phyloP scores from a whole-genome alignment of 805 yeast genomes.

The Zygoascus ofunaensis region DNA sequence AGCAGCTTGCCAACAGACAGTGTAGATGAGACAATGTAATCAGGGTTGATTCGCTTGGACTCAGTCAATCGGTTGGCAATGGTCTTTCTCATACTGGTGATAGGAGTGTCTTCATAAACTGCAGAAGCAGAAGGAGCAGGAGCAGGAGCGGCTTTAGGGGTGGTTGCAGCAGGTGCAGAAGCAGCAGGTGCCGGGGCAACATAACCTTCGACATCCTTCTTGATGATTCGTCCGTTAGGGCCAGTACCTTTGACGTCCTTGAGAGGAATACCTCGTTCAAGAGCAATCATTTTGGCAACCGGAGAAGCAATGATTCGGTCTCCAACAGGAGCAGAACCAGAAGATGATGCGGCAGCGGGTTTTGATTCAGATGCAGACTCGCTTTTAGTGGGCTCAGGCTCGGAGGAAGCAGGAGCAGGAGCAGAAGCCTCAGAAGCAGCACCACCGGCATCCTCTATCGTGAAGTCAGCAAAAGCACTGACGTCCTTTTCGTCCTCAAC shows the following conservation, averaged over 20 bases:
- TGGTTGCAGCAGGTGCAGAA: constrained; percentile 23
- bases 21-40: constrained; percentile 82
- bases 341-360: constrained; percentile 9
- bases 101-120: constrained; percentile 70
- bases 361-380: constrained; percentile 18
- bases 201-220: constrained; percentile 75
- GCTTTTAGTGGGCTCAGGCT: constrained; percentile 26
- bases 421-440: constrained; percentile 40
- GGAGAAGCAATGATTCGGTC: constrained; percentile 91
- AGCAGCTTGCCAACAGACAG: constrained; percentile 82
- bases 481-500: constrained; percentile 83
- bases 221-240: constrained; percentile 89
- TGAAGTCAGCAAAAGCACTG: constrained; percentile 77
- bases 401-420: constrained; percentile 33
- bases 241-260: constrained; percentile 86
- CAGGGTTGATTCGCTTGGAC: constrained; percentile 82
- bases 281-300: constrained; percentile 83
- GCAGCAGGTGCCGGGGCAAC: constrained; percentile 36
- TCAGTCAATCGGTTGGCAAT: constrained; percentile 81
- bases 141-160: constrained; percentile 22
- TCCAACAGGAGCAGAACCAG: constrained; percentile 27
- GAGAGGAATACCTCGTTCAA: constrained; percentile 83
- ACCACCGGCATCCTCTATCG: constrained; percentile 70
- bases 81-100: constrained; percentile 86
- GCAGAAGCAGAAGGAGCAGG: constrained; percentile 37